phyloP scores from a whole-genome alignment of 2,329 filamentous ascomycete genomes.

The Colletotrichum limetticola region DNA sequence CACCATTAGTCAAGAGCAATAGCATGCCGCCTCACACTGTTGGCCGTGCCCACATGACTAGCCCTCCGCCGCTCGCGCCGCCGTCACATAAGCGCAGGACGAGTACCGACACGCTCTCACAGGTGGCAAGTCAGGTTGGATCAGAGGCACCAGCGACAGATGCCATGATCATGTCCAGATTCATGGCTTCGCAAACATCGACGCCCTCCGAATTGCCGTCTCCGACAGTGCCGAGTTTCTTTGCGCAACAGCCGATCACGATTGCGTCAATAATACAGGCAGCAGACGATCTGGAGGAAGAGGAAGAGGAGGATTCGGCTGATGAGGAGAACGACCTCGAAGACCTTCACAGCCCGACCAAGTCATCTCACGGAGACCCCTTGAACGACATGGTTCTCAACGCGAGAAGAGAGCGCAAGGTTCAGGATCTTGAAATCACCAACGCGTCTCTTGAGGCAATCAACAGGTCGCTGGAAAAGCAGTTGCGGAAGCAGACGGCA shows the following conservation, averaged over 20 bases:
- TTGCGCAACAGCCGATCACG: conserved; percentile 50
- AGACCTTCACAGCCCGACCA: conserved; percentile 67
- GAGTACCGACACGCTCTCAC: conserved; percentile 54
- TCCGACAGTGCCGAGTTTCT: conserved; percentile 43
- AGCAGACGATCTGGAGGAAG: conserved; percentile 57
- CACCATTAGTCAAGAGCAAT: conserved; percentile 26
- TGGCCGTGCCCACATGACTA: conserved; percentile 46
- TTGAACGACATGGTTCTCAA: conserved; percentile 85
- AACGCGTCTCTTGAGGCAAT: conserved; percentile 96
- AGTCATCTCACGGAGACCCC: conserved; percentile 65
- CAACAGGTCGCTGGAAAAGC: conserved; percentile 90
- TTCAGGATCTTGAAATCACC: conserved; percentile 94
- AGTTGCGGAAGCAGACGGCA: conserved; percentile 89
- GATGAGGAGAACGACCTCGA: conserved; percentile 41
- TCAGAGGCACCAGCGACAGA: conserved; percentile 45
- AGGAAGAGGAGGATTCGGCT: conserved; percentile 33
- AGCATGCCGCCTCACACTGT: conserved; percentile 37
- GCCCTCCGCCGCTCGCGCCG: conserved; percentile 50
- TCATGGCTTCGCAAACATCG: conserved; percentile 46
- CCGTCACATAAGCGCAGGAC: conserved; percentile 51
- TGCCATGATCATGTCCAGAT: conserved; percentile 47
- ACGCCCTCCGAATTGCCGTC: conserved; percentile 50
- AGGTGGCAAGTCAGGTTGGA: conserved; percentile 42
- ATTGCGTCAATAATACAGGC: conserved; percentile 68
- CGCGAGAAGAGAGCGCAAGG: conserved; percentile 91